Evolutionary conservation across 352 stramenopile species (phyloP).

Genomic region (Plasmopara muralis): DNA sequence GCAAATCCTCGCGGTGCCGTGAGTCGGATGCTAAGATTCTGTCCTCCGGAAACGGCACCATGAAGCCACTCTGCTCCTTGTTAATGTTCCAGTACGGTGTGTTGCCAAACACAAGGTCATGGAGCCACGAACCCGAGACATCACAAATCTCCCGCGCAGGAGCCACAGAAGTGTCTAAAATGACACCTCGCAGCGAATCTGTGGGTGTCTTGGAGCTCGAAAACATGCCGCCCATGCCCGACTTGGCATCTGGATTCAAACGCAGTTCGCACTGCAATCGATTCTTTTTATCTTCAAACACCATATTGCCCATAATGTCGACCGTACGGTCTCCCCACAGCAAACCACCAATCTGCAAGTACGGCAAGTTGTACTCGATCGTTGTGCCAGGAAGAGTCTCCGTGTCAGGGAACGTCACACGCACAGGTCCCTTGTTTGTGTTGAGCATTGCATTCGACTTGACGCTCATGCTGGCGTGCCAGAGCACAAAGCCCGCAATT

Average conservation of each 20-base stretch:
- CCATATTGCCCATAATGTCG: constrained; percentile 59
- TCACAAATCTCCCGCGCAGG: constrained; percentile 56
- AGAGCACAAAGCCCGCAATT: constrained; percentile 65
- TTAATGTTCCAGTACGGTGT: constrained; percentile 69
- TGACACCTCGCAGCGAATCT: constrained; percentile 60
- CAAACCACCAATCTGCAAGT: constrained; percentile 67
- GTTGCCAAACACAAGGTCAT: constrained; percentile 61
- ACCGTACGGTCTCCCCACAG: constrained; percentile 80
- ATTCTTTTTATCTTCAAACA: constrained; percentile 79
- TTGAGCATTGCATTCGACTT: constrained; percentile 83
- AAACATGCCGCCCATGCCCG: constrained; percentile 82
- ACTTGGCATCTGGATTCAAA: constrained; percentile 83
- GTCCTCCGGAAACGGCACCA: constrained; percentile 45
- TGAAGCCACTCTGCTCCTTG: constrained; percentile 51
- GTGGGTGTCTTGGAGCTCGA: constrained; percentile 68
- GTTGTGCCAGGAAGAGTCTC: constrained; percentile 33
- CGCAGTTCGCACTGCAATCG: constrained; percentile 59
- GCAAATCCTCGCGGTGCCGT: constrained; percentile 62
- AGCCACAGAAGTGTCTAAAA: constrained; percentile 56
- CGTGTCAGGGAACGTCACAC: constrained; percentile 53
- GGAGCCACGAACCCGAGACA: constrained; percentile 71
- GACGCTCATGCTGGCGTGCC: constrained; percentile 72
- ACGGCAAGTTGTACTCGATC: constrained; percentile 66
- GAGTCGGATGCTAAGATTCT: constrained; percentile 70
- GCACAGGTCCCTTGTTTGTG: constrained; percentile 70